phyloP scores from a whole-genome alignment of 768 basidiomycete species.

The Floccularia luteovirens region DNA sequence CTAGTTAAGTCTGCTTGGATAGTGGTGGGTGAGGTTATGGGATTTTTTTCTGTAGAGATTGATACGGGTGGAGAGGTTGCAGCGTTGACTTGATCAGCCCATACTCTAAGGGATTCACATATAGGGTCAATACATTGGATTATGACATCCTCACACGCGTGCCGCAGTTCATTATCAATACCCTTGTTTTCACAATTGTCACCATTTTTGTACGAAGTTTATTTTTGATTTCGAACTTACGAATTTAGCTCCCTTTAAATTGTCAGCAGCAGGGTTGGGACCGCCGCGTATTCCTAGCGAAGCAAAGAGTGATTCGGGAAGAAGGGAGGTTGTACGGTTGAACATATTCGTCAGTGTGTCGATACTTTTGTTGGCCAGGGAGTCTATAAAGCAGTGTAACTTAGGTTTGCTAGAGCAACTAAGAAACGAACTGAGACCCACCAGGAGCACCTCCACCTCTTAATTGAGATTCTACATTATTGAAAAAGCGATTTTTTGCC shows the following conservation, averaged over 20 bases:
- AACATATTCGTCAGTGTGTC: constrained; percentile 55
- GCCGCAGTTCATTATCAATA: constrained; percentile 81
- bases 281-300: constrained; percentile 51
- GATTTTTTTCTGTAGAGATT: no score
- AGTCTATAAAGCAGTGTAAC: no score
- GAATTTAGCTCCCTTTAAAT: constrained; percentile 63
- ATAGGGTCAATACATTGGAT: constrained; percentile 47
- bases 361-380: no score
- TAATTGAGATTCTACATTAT: no score
- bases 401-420: not conserved
- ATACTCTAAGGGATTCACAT: constrained; percentile 52
- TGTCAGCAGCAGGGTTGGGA: constrained; percentile 31
- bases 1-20: constrained; percentile 7
- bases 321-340: constrained; percentile 48
- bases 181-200: constrained; percentile 35
- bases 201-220: not conserved
- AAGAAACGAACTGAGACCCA: constrained; percentile 13
- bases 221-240: constrained; percentile 28
- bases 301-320: constrained; percentile 65
- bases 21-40: constrained; percentile 3
- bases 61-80: constrained; percentile 1
- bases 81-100: constrained; percentile 45
- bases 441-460: constrained; percentile 47
- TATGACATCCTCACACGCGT: constrained; percentile 82
- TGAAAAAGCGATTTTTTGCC: no score